Evolutionary conservation across 2,329 filamentous ascomycete genomes (phyloP), one percentile per base, ranked within the genome.

Genomic region (Madurella mycetomatis): DNA sequence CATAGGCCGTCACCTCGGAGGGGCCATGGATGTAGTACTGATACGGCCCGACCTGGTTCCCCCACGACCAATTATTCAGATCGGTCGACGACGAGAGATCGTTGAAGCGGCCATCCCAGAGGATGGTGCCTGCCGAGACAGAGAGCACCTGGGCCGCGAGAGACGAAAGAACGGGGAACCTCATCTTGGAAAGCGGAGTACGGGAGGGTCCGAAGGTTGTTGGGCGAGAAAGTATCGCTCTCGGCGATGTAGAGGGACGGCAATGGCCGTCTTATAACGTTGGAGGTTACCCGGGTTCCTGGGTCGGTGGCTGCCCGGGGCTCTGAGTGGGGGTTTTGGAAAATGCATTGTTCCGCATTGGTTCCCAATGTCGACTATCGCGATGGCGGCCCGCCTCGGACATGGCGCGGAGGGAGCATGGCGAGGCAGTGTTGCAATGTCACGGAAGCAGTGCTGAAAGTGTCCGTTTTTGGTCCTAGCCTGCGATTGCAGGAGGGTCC

Each of bases 1-100:
- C 76, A 69, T 88, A 88, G 62, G 79, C 72, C 18, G 75, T 75
- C 9, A 82, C 76, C 0, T 71, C 49, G 9, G 75, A 78, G 5
- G 73, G 72, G 37, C 86, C 87, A 72, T 90, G 86, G 66, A 89
- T 88, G 73, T 89, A 89, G 75, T 86, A 89, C 69, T 90, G 86
- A 71, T 87, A 90, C 0, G 83, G 78, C 34, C 83, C 83, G 62
- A 86, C 81, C 70, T 85, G 80, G 68, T 83, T 86, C 13, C 76
- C 77, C 79, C 81, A 88, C 2, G 80, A 84, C 84, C 84, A 87
- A 40, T 79, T 77, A 62, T 76, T 72, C 30, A 87, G 74, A 65
- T 85, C 82, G 1, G 75, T 65, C 45, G 76, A 76, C 9, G 78
- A 73, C 8, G 72, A 71, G 57, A 84, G 70, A 56, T 82, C 78